Evolutionary conservation across 139 green algal species (phyloP).

Genomic region (Haematococcus lacustris): DNA sequence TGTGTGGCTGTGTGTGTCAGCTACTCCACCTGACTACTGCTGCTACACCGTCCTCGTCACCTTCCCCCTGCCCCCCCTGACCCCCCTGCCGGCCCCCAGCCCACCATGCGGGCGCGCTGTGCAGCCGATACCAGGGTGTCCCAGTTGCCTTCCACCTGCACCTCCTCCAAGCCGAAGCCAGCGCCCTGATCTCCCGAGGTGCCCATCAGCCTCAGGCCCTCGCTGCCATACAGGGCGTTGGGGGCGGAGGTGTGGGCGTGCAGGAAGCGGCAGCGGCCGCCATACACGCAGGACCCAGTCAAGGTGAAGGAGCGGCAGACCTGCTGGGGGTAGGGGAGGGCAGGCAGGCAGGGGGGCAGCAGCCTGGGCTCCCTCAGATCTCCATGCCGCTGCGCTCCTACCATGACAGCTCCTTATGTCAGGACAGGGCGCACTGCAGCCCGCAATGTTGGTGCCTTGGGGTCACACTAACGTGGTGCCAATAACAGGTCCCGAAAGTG

Average conservation of each 20-base stretch:
- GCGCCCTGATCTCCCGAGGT: no score
- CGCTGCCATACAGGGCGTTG: not conserved
- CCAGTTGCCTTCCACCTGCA: no score
- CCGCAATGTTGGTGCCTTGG: not conserved
- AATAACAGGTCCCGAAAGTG: not conserved
- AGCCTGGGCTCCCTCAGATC: not conserved
- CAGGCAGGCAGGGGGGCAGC: not conserved
- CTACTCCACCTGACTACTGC: no score
- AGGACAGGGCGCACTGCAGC: not conserved
- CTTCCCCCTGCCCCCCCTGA: no score
- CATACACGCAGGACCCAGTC: constrained; percentile 77
- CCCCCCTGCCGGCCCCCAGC: no score
- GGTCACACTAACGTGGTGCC: not conserved
- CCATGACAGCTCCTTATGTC: not conserved
- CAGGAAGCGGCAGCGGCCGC: constrained; percentile 83
- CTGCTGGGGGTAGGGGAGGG: constrained; percentile 13
- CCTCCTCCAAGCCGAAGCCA: no score
- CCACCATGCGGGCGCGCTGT: no score
- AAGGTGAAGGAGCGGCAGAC: constrained; percentile 64
- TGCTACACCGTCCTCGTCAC: no score
- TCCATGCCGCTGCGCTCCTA: not conserved
- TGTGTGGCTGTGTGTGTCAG: no score
- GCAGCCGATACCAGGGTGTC: no score
- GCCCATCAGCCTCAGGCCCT: no score
- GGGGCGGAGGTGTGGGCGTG: constrained; percentile 28